These are phyloP conservation scores for Spathaspora boniae DNA, from an alignment of 805 yeast genomes.

Conservation along the genomic window DNA sequence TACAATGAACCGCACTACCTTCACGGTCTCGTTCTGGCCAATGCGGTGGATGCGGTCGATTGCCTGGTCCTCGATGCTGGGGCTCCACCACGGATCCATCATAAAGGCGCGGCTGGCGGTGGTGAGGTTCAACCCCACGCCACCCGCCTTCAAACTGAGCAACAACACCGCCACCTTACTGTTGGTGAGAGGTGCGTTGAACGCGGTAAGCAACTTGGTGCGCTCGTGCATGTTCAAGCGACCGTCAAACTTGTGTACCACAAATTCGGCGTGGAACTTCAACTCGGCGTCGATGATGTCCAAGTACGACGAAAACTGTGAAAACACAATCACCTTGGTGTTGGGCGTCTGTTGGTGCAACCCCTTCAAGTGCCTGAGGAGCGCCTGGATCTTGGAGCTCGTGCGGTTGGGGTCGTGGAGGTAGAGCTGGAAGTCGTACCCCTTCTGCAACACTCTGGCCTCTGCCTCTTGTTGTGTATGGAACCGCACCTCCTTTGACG, in stretches of 20 bases:
- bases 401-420: conserved; percentile 49
- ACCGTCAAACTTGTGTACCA: conserved; percentile 78
- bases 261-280: conserved; percentile 40
- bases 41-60: conserved; percentile 88
- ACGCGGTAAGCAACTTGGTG: conserved; percentile 54
- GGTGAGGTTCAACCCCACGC: conserved; percentile 87
- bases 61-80: conserved; percentile 86
- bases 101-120: conserved; percentile 80
- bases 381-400: conserved; percentile 72
- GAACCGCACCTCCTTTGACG: conserved; percentile 24
- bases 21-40: conserved; percentile 74
- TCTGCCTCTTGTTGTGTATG: conserved; percentile 21
- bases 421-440: conserved; percentile 31
- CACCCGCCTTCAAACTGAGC: conserved; percentile 86
- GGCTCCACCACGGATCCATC: conserved; percentile 99
- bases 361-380: conserved; percentile 54
- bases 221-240: conserved; percentile 65
- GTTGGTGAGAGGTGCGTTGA: conserved; percentile 32
- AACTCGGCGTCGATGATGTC: conserved; percentile 71
- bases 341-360: conserved; percentile 55
- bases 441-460: too few species aligned
- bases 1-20: conserved; percentile 76
- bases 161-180: conserved; percentile 50
- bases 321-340: conserved; percentile 81
- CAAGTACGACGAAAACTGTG: conserved; percentile 82